Evolutionary conservation across 2,329 filamentous ascomycete genomes (phyloP).

Genomic region (Aureobasidium sp.): DNA sequence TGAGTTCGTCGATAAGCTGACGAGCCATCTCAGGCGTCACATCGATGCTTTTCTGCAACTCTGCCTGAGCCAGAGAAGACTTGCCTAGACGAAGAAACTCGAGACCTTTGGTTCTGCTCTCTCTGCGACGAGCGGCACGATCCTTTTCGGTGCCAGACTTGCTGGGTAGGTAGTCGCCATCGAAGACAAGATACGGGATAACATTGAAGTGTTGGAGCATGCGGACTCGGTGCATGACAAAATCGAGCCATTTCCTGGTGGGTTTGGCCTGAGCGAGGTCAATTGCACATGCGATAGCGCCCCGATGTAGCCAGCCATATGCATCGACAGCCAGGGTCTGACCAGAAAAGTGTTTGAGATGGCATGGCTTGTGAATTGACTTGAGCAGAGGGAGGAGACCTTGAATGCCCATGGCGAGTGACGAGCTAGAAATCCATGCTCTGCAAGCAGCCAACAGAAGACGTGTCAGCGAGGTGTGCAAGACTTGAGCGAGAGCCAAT

Average conservation of each 20-base stretch:
- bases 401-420: neutral
- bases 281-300: slow-evolving; percentile 79
- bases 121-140: slow-evolving; percentile 64
- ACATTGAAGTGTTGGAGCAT: slow-evolving; percentile 94
- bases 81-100: slow-evolving; percentile 78
- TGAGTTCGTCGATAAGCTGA: slow-evolving; percentile 83
- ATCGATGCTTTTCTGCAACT: slow-evolving; percentile 92
- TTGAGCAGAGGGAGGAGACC: slow-evolving; percentile 48
- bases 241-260: slow-evolving; percentile 83
- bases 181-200: slow-evolving; percentile 91
- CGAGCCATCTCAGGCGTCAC: slow-evolving; percentile 95
- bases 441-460: neutral
- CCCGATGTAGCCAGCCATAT: slow-evolving; percentile 97
- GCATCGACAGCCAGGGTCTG: slow-evolving; percentile 91
- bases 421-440: neutral
- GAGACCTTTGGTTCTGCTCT: slow-evolving; percentile 65
- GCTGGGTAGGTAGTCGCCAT: slow-evolving; percentile 89
- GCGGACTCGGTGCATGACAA: slow-evolving; percentile 77
- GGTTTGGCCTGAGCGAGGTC: slow-evolving; percentile 84
- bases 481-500: neutral
- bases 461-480: neutral
- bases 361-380: slow-evolving; percentile 84
- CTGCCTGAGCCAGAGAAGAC: slow-evolving; percentile 66
- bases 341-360: slow-evolving; percentile 77
- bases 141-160: slow-evolving; percentile 81